phyloP scores from a whole-genome alignment of 1,284 basidiomycete species.

The Ganoderma multipileum region DNA sequence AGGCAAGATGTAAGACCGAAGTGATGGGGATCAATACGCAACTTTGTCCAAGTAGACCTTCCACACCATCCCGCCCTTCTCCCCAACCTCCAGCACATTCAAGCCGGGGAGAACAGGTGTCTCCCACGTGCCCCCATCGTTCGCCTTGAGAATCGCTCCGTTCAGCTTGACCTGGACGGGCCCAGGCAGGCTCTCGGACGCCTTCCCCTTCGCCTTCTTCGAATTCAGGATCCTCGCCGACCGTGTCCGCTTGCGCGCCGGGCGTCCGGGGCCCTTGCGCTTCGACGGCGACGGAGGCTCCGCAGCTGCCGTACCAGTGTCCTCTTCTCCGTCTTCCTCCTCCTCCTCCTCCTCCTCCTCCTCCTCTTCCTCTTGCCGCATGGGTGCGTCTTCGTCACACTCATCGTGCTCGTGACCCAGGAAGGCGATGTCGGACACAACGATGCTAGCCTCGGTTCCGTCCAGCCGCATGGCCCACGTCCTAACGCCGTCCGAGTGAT shows the following conservation, averaged over 20 bases:
- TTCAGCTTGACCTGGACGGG: conserved; percentile 42
- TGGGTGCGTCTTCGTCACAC: conserved; percentile 50
- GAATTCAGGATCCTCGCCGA: conserved; percentile 17
- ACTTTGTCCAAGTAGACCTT: conserved; percentile 66
- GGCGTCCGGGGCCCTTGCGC: conserved; percentile 27
- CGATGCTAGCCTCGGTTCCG: conserved; percentile 57
- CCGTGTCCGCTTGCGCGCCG: conserved; percentile 30
- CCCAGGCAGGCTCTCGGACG: conserved; percentile 26
- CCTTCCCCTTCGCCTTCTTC: conserved; percentile 41
- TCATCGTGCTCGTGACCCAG: conserved; percentile 54
- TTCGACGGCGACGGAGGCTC: conserved; percentile 20
- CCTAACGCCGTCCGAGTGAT: conserved; percentile 69
- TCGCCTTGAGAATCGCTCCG: conserved; percentile 28
- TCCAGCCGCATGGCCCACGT: conserved; percentile 69
- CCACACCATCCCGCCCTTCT: conserved; percentile 69
- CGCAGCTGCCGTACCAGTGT: background rate
- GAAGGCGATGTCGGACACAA: conserved; percentile 60
- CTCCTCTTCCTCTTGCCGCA: conserved; percentile 29
- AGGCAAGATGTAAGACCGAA: background rate
- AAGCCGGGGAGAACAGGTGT: conserved; percentile 58
- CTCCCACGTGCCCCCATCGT: conserved; percentile 54
- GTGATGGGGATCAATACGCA: conserved; percentile 21
- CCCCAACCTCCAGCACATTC: conserved; percentile 72
- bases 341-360: conserved; percentile 35
- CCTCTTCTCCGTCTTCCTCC: conserved; percentile 19